Evolutionary conservation across 2,329 filamentous ascomycete species (phyloP).

Genomic region (Colletotrichum lini): DNA sequence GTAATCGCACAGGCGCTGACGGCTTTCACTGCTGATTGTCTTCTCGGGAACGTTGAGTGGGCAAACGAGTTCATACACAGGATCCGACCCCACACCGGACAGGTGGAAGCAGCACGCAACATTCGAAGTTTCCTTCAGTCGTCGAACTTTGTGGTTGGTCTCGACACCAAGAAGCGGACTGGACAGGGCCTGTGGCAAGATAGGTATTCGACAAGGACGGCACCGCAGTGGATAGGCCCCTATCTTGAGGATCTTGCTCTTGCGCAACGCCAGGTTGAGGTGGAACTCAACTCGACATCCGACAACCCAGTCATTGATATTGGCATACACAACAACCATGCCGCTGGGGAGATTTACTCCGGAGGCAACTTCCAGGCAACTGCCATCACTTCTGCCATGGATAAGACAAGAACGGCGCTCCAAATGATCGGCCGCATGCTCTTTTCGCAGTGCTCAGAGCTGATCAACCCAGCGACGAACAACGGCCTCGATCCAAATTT

Average conservation of each 20-base stretch:
- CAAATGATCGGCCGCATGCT: slow-evolving; percentile 69
- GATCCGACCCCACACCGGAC: slow-evolving; percentile 72
- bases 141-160: slow-evolving; percentile 60
- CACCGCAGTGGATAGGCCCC: slow-evolving; percentile 78
- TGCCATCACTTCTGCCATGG: slow-evolving; percentile 74
- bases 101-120: slow-evolving; percentile 70
- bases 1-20: slow-evolving; percentile 71
- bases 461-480: slow-evolving; percentile 73
- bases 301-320: slow-evolving; percentile 75
- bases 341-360: slow-evolving; percentile 60
- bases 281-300: slow-evolving; percentile 77
- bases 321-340: slow-evolving; percentile 46
- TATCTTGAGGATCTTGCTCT: slow-evolving; percentile 74
- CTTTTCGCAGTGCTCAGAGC: slow-evolving; percentile 73
- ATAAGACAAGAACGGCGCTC: slow-evolving; percentile 63
- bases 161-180: slow-evolving; percentile 48
- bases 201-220: slow-evolving; percentile 74
- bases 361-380: slow-evolving; percentile 79
- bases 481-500: slow-evolving; percentile 76
- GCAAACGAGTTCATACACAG: slow-evolving; percentile 71
- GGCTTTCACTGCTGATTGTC: slow-evolving; percentile 72
- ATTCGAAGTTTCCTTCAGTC: slow-evolving; percentile 65
- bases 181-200: slow-evolving; percentile 68
- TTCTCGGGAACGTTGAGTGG: slow-evolving; percentile 69
- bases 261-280: slow-evolving; percentile 68